These are phyloP conservation scores for Ophiostoma sp. DNA, from an alignment of 2,329 filamentous ascomycete genomes.

Conservation along the genomic window DNA sequence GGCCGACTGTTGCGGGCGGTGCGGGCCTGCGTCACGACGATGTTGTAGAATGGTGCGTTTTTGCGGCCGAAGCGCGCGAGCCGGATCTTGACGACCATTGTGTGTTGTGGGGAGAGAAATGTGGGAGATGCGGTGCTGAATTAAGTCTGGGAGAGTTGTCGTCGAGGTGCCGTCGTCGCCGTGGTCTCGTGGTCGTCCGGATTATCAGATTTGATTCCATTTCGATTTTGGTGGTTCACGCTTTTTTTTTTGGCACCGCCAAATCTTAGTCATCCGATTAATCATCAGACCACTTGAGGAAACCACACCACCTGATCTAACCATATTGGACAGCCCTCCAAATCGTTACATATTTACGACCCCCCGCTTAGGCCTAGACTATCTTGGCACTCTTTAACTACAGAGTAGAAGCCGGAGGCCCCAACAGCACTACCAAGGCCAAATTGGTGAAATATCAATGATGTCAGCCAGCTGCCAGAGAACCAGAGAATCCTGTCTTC, in stretches of 20 bases:
- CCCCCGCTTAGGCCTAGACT: too few relatives aligned
- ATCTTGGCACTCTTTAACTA: neutral
- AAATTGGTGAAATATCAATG: neutral
- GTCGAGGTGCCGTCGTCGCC: neutral
- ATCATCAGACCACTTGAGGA: neutral
- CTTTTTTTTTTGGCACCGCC: neutral
- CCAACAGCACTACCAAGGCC: neutral
- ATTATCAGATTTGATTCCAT: neutral
- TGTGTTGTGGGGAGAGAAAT: neutral
- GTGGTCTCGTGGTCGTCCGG: neutral
- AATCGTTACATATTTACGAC: too few relatives aligned
- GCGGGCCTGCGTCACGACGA: constrained; percentile 79
- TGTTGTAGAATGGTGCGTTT: constrained; percentile 93
- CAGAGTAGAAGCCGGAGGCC: neutral
- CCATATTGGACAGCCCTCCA: neutral
- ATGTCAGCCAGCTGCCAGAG: neutral
- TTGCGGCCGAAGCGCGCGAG: constrained; percentile 87
- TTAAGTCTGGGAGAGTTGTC: neutral
- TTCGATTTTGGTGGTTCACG: neutral
- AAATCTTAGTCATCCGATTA: constrained; percentile 5
- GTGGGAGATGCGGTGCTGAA: neutral
- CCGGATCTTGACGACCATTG: constrained; percentile 89
- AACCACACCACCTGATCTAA: neutral
- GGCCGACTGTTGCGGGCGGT: constrained; percentile 83
- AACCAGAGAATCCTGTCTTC: neutral